These are phyloP conservation scores for Piloderma croceum DNA, from an alignment of 768 basidiomycete species.

Conservation along the genomic window DNA sequence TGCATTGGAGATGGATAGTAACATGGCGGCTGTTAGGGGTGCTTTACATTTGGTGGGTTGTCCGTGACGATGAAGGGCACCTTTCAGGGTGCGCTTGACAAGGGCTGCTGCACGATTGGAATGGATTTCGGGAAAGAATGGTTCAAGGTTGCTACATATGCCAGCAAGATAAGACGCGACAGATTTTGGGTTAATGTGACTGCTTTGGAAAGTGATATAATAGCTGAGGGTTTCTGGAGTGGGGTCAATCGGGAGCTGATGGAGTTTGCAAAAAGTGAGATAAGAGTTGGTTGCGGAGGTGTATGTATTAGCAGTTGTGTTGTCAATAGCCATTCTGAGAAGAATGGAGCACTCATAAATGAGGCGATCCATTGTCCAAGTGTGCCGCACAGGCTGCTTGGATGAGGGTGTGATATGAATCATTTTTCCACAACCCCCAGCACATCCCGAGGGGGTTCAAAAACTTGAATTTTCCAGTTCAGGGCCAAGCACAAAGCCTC, in stretches of 20 bases:
- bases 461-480: too few species aligned
- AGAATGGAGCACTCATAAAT: slow-evolving; percentile 26
- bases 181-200: slow-evolving; percentile 31
- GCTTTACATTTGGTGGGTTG: slow-evolving; percentile 21
- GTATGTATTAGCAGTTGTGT: slow-evolving; percentile 20
- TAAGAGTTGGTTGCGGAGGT: slow-evolving; percentile 33
- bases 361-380: slow-evolving; percentile 33
- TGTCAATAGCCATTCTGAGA: slow-evolving; percentile 26
- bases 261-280: slow-evolving; percentile 26
- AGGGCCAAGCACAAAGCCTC: too few species aligned
- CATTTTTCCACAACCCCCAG: slow-evolving; percentile 21
- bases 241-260: slow-evolving; percentile 31
- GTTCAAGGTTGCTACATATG: slow-evolving; percentile 29
- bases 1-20: too few species aligned
- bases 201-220: too few species aligned
- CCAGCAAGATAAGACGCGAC: slow-evolving; percentile 34
- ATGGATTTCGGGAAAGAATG: slow-evolving; percentile 25
- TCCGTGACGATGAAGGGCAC: slow-evolving; percentile 21
- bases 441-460: slow-evolving; percentile 22
- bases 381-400: slow-evolving; percentile 26
- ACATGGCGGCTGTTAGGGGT: slow-evolving; percentile 21
- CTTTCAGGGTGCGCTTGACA: slow-evolving; percentile 25
- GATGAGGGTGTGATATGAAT: slow-evolving; percentile 5
- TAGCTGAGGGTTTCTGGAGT: slow-evolving; percentile 35
- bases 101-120: slow-evolving; percentile 12